Percentiles rank a stretch among this genome's conserved stretches.
Conservation (phyloP, 148 eudicot species). For the Vaccinium myrtillus region DNA sequence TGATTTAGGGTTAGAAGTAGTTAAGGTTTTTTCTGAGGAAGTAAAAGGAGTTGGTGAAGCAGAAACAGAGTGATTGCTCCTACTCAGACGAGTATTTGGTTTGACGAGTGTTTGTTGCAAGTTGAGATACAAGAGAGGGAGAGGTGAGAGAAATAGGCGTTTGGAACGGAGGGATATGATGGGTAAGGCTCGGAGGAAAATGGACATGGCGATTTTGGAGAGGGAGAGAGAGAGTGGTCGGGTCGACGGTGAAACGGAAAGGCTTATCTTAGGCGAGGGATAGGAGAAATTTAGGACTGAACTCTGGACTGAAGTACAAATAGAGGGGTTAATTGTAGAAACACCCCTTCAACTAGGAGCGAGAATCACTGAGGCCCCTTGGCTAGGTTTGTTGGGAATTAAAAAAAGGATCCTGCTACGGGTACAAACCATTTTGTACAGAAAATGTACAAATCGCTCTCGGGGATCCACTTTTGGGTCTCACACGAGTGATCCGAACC, state of each 20-base stretch:
- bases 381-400: no score
- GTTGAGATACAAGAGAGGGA: constrained; percentile 33
- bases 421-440: no score
- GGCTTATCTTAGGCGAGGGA: constrained; percentile 19
- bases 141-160: constrained; percentile 25
- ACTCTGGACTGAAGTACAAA: not conserved
- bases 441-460: no score
- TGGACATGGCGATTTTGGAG: constrained; percentile 36
- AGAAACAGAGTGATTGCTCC: constrained; percentile 18
- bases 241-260: not conserved
- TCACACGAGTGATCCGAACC: no score
- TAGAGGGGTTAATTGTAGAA: no score
- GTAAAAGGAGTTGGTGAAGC: constrained; percentile 21
- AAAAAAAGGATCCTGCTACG: no score
- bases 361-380: no score
- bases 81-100: not conserved
- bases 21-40: constrained; percentile 21
- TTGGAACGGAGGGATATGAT: constrained; percentile 38
- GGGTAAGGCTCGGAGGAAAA: constrained; percentile 53
- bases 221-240: not conserved
- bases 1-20: constrained; percentile 19
- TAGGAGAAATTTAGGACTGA: not conserved
- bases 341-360: no score
- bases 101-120: constrained; percentile 17
- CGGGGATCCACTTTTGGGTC: no score